phyloP scores from a whole-genome alignment of 176 grass and related monocot species.

The Oryza glumipatula region DNA sequence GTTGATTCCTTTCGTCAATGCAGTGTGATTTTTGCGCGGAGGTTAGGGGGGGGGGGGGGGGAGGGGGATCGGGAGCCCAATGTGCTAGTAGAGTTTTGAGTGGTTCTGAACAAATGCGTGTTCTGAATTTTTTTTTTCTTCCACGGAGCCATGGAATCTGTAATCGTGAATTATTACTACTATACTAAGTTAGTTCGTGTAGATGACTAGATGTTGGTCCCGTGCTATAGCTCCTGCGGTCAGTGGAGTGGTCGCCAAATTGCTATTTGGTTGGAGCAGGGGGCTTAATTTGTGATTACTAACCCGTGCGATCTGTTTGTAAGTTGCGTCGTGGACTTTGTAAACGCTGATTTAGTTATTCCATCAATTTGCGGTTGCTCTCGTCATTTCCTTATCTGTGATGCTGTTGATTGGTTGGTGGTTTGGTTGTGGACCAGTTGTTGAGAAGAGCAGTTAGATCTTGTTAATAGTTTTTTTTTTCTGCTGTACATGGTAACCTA shows the following conservation, averaged over 20 bases:
- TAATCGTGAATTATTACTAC: not conserved
- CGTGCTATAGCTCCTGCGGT: slow-evolving; percentile 8
- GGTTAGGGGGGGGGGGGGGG: not conserved
- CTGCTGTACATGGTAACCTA: slow-evolving; percentile 12
- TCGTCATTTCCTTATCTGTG: not conserved
- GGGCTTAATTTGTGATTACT: not conserved
- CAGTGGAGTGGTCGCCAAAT: not conserved
- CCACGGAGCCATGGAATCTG: not conserved
- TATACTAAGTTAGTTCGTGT: not conserved
- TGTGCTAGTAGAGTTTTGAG: not conserved
- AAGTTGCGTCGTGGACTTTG: not conserved
- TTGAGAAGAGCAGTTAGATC: slow-evolving; percentile 31
- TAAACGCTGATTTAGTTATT: not conserved
- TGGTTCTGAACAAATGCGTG: slow-evolving; percentile 8
- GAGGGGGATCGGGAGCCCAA: not conserved
- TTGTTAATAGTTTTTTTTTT: slow-evolving; percentile 9
- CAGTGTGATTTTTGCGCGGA: not conserved
- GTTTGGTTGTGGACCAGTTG: slow-evolving; percentile 26
- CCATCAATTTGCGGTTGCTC: not conserved
- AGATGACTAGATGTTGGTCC: not conserved
- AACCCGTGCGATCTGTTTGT: not conserved
- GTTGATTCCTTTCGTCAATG: slow-evolving; percentile 14
- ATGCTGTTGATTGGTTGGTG: slow-evolving; percentile 9
- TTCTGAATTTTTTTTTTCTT: not conserved
- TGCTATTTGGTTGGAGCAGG: not conserved